phyloP scores from a whole-genome alignment of 441 rosid genomes.

The Hypseocharis bilobata region DNA sequence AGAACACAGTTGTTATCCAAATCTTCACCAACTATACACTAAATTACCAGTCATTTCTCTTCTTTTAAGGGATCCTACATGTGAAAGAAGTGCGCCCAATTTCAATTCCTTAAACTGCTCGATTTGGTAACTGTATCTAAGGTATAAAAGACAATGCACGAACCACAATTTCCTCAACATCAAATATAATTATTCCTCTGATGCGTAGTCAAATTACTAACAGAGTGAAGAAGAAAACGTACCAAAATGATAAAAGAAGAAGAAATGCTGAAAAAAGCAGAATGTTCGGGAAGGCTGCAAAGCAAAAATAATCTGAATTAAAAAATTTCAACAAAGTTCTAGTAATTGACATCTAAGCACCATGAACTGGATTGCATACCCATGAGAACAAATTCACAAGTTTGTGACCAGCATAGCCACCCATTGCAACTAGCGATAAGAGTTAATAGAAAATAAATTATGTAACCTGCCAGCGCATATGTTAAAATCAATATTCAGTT shows the following conservation, averaged over 20 bases:
- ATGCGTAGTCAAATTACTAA: neutral
- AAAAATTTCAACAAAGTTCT: slow-evolving; percentile 1
- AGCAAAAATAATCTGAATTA: slow-evolving; percentile 15
- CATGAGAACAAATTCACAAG: slow-evolving; percentile 26
- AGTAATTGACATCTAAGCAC: slow-evolving; percentile 4
- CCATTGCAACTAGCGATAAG: slow-evolving; percentile 18
- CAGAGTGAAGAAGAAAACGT: slow-evolving; percentile 18
- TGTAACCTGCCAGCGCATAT: slow-evolving; percentile 13
- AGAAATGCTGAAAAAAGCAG: slow-evolving; percentile 50
- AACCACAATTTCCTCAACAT: no score
- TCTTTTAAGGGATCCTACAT: no score
- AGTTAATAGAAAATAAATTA: slow-evolving; percentile 15
- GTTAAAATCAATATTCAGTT: neutral
- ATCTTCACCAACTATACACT: no score
- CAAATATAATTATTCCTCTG: no score
- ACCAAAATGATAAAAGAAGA: slow-evolving; percentile 68
- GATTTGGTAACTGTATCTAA: neutral
- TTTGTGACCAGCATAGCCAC: slow-evolving; percentile 18
- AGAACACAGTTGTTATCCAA: no score
- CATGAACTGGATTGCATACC: slow-evolving; percentile 32
- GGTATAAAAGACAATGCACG: neutral
- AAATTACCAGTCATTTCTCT: no score
- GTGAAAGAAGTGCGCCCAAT: neutral
- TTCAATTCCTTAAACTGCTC: neutral
- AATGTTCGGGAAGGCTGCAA: slow-evolving; percentile 39